Evolutionary conservation across 768 basidiomycete species (phyloP), one percentile per base, ranked within the genome.

Genomic region (Boletus barrowsii): DNA sequence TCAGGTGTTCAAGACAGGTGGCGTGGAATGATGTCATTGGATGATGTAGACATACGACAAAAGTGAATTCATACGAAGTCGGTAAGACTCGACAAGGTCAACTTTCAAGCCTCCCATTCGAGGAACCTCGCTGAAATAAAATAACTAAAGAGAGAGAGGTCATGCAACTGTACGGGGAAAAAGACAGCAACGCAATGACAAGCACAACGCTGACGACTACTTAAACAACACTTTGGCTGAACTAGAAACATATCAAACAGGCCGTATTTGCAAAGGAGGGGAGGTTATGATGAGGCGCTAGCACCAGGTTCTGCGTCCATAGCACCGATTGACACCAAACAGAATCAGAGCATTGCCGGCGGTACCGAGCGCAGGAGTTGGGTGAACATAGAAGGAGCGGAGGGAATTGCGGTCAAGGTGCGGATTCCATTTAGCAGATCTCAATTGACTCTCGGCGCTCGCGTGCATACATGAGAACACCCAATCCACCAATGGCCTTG

Each of bases 401-500:
- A 53, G 47, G 45, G 50, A 47, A 58, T 53, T 55, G 51, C 51
- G 43, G 48, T 48, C 51, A 58, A 57, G 35, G 14, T n/a, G 44
- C 49, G 14, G 53, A 52, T 40, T 36, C 41, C 54, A 9, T 51
- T 84, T 71, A 89, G 69, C 78, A 88, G 33, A 79, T 85, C 68
- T 88, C 87, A 61, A 90, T 79, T 60, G 81, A 72, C 69, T 89
- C 89, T 58, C 90, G 77, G 66, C 87, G 81, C 76, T 90, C 90
- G 56, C 90, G 83, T 33, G 90, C 88, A 63, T 81, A 87, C 81
- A 91, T 84, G 61, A 93, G 80, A 66, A 81, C 81, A 51, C 86
- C 87, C 47, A 93, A 74, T 26, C 90, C 88, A 33, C 87, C 88
- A 55, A 92, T 88, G 18, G 91, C 90, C 77, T 88, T 83, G 64